These are phyloP conservation scores for Xerocomus nothofagi DNA, from an alignment of 1,284 basidiomycete genomes.

Conservation along the genomic window DNA sequence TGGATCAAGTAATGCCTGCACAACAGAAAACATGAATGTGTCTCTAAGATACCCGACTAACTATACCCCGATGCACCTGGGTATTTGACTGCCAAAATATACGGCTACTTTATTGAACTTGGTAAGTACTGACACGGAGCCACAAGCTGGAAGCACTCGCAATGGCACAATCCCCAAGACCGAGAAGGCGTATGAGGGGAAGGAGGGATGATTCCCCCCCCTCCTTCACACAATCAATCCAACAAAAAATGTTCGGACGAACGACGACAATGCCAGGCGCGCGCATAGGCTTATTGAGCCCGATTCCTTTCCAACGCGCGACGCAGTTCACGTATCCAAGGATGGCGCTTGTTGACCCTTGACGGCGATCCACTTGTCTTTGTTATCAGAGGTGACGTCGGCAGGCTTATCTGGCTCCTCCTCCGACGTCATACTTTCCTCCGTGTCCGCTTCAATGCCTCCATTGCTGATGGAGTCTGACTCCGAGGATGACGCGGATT, in stretches of 20 bases:
- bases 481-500: slow-evolving; percentile 48
- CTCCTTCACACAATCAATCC: not conserved
- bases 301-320: not conserved
- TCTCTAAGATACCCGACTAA: slow-evolving; percentile 15
- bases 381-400: slow-evolving; percentile 30
- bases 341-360: slow-evolving; percentile 35
- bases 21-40: not conserved
- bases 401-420: slow-evolving; percentile 54
- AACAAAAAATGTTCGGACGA: slow-evolving; percentile 18
- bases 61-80: slow-evolving; percentile 7
- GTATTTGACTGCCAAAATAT: slow-evolving; percentile 13
- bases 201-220: not conserved
- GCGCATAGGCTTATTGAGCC: slow-evolving; percentile 2
- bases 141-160: slow-evolving; percentile 17
- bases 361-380: slow-evolving; percentile 76
- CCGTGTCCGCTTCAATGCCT: slow-evolving; percentile 63
- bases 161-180: slow-evolving; percentile 15
- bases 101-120: slow-evolving; percentile 24
- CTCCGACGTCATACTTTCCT: slow-evolving; percentile 72
- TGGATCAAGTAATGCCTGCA: not conserved
- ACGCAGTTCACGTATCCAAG: slow-evolving; percentile 11
- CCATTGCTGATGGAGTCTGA: slow-evolving; percentile 59
- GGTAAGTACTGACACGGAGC: slow-evolving; percentile 21
- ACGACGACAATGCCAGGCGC: slow-evolving; percentile 3
- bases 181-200: not conserved